Conservation (phyloP, 805 yeast species). For the Peterozyma toletana region DNA sequence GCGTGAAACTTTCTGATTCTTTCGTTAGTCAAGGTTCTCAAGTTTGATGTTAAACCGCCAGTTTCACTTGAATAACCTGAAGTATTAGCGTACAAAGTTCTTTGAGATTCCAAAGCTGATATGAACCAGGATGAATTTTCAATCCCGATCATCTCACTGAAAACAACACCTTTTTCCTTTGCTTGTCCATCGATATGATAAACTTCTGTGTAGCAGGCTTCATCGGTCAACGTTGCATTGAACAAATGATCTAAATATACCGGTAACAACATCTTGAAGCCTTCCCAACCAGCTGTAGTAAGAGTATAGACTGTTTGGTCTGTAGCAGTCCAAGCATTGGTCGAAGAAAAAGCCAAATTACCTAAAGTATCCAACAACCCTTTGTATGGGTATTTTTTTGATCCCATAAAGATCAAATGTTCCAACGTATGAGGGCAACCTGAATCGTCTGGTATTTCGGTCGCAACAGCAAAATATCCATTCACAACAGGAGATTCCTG, state of each 20-base stretch:
- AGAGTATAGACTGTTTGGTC: conserved; percentile 94
- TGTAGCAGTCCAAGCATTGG: conserved; percentile 96
- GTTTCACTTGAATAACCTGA: conserved; percentile 92
- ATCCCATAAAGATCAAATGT: conserved; percentile 93
- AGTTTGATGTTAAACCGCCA: conserved; percentile 78
- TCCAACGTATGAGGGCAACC: conserved; percentile 96
- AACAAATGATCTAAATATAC: conserved; percentile 84
- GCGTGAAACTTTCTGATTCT: conserved; percentile 74
- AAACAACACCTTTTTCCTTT: conserved; percentile 93
- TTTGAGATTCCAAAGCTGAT: conserved; percentile 51
- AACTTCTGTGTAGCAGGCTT: conserved; percentile 89
- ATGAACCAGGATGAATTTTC: conserved; percentile 73
- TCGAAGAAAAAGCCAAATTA: conserved; percentile 72
- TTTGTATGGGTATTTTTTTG: conserved; percentile 80
- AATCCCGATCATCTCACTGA: conserved; percentile 93
- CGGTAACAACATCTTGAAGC: conserved; percentile 77
- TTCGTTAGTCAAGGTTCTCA: conserved; percentile 65
- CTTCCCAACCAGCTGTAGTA: conserved; percentile 94
- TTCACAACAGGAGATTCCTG: conserved; percentile 82
- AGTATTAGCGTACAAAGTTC: conserved; percentile 41
- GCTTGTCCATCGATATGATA: conserved; percentile 89
- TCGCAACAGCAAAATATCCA: conserved; percentile 95
- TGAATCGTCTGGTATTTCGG: conserved; percentile 79
- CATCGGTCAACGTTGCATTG: conserved; percentile 80
- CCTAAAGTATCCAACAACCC: conserved; percentile 87